These are phyloP conservation scores for Gossypium anomalum DNA, from an alignment of 345 rosid genomes.

Conservation along the genomic window DNA sequence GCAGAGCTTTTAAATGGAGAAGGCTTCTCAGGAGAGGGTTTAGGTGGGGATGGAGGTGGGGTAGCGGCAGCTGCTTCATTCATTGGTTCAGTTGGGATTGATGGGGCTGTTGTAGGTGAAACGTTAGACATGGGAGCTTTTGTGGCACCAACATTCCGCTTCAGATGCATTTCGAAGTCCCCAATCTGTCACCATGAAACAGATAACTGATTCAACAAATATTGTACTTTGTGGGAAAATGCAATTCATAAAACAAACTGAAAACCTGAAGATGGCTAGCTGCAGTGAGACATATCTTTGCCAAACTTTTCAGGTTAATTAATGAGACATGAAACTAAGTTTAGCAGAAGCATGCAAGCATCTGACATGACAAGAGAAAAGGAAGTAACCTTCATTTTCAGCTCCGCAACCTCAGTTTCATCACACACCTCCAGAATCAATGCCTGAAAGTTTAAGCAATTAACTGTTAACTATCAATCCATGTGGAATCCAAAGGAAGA, in stretches of 20 bases:
- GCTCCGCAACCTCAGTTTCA: slow-evolving; percentile 89
- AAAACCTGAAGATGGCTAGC: not conserved
- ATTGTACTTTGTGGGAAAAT: not conserved
- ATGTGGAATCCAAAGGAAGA: not conserved
- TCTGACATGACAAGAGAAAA: slow-evolving; percentile 9
- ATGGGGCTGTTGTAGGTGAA: slow-evolving; percentile 69
- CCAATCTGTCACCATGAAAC: slow-evolving; percentile 54
- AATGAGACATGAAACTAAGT: not conserved
- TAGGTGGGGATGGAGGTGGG: slow-evolving; percentile 41
- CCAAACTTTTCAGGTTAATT: not conserved
- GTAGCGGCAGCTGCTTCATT: slow-evolving; percentile 42
- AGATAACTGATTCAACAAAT: not conserved
- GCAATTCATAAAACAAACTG: not conserved
- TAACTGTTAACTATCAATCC: slow-evolving; percentile 17
- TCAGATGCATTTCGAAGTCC: slow-evolving; percentile 87
- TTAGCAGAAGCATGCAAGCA: slow-evolving; percentile 8
- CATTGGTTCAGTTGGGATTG: slow-evolving; percentile 77
- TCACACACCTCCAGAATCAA: slow-evolving; percentile 86
- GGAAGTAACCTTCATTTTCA: slow-evolving; percentile 70
- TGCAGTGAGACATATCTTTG: not conserved
- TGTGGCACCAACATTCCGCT: slow-evolving; percentile 57
- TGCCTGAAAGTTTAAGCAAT: slow-evolving; percentile 40
- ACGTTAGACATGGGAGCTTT: slow-evolving; percentile 43
- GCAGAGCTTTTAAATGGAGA: slow-evolving; percentile 58
- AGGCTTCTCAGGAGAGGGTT: slow-evolving; percentile 46